Base-by-base conservation (phyloP, 441 rosid genomes). In the Dalechampia spathulata region DNA sequence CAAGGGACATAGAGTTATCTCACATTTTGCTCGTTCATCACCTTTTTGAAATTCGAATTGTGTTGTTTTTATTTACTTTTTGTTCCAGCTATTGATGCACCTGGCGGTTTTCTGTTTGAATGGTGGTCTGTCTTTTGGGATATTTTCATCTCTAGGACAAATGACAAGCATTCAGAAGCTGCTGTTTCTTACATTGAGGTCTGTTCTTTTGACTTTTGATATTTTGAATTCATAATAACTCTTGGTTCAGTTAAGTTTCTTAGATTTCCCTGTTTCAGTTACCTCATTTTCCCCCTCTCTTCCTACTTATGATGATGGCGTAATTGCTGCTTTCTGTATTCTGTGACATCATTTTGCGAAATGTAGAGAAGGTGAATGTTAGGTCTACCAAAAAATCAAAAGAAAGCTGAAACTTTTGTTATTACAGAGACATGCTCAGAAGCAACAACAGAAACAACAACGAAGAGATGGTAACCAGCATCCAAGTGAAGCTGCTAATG, bases 121-220 rank as follows among this genome's bases (percentile, higher is more conserved):
- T 78, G 87, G 87, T 82, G 87, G 84, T 82, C 82, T 50, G 82
- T 78, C 40, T 81, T 81, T 61, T 81, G 87, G 87, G 87, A 81
- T 51, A 64, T 76, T 23, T 81, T 74, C 55, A 71, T 73, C 44
- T 71, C 82, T 4, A 71, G 82, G 77, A 64, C 77, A 40, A 68
- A 69, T 26, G 77, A 80, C 63, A 75, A 74, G 62, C 75, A 68
- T 58, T 75, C 84, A 5, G 75, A 78, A 26, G 38, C 66, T 56
- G 82, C 80, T 17, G 72, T 81, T 58, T 70, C 83, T 49, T 76
- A 72, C 62, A 64, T 69, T 3, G 78, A 71, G 82, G 86, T 76
- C 37, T 22, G 61, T 40, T 46, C 32, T 12, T 28, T 49, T 42
- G 16, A 5, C 0, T 27, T 27, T n/a, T 6, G 20, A 15, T 38